Base-by-base conservation (phyloP, 1,284 basidiomycete genomes). In the Trichosporon coremiiforme region DNA sequence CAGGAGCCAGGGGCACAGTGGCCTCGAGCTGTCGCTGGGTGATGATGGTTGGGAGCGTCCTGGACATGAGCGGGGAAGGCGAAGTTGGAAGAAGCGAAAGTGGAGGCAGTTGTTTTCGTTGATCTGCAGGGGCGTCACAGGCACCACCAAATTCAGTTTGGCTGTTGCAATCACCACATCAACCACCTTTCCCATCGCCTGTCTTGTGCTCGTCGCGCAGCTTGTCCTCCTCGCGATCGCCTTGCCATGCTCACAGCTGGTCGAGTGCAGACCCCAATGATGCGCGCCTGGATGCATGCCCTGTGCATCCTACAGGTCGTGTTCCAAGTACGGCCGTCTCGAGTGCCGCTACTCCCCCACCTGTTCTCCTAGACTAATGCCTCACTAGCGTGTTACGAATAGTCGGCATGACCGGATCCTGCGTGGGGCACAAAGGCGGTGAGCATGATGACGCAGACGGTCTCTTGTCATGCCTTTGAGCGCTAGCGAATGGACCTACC, bases 21-120 rank as follows among this genome's bases (percentile, higher is more conserved):
- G 63, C 64, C 55, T 53, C 67, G 35, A 53, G 64, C 20, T 25
- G 64, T 20, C 57, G 57, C 29, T 35, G 57, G 10, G 57, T 62
- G 25, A 68, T 4, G 25, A 68, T 45, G 10, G 53, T 65, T 20
- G 67, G 67, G 4, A 68, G 64, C 17, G 64, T 65, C 50, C 67
- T 63, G 17, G 50, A 65, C 57, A 62, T 62, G 57, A 29, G 17
- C 57, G 57, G 15, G 55, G 55, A 60, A 31, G 29, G 57, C 57
- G 57, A 62, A 62, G 57, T 62, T 62, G 57, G 15, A n/a, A 15
- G 31, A 62, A 62, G 57, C 33, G 57, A 62, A 62, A 62, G 57
- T 62, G 57, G 57, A 62, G 57, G 57, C 57, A 35, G 57, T 62
- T 33, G 29, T 62, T 33, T 62, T 31, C 29, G 55, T n/a, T 31